phyloP scores from a whole-genome alignment of 106 monocot genomes.

The Apostasia shenzhenica region DNA sequence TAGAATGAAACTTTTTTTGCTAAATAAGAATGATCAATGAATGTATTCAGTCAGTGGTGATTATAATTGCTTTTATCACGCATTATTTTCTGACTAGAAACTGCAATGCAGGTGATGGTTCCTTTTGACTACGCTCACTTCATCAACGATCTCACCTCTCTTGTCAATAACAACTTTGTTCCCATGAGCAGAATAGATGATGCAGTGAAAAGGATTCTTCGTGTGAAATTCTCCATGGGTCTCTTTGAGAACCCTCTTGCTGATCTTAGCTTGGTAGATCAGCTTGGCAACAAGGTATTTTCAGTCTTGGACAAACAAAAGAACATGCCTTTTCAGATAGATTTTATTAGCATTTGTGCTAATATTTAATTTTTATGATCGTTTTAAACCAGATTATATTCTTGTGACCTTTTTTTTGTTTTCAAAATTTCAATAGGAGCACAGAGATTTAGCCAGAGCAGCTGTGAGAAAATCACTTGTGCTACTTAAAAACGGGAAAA shows the following conservation, averaged over 20 bases:
- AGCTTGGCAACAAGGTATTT: constrained; percentile 36
- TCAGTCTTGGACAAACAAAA: too few species aligned
- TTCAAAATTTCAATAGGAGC: constrained; percentile 18
- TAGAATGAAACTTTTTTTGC: too few species aligned
- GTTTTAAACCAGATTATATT: too few species aligned
- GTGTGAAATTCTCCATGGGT: constrained; percentile 54
- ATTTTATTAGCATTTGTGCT: too few species aligned
- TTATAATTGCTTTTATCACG: too few species aligned
- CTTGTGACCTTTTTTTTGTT: too few species aligned
- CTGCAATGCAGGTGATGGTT: constrained; percentile 36
- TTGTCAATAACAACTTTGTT: constrained; percentile 27
- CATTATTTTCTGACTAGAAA: too few species aligned
- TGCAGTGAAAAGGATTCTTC: constrained; percentile 51
- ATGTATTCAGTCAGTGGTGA: too few species aligned
- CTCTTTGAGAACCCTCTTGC: constrained; percentile 46
- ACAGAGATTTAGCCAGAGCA: constrained; percentile 53
- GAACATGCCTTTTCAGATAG: too few species aligned
- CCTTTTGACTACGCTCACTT: constrained; percentile 36
- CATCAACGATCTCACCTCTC: constrained; percentile 19
- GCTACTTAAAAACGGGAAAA: constrained; percentile 52
- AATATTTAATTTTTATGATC: too few species aligned
- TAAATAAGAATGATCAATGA: too few species aligned
- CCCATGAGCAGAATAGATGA: constrained; percentile 45
- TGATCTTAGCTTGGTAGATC: constrained; percentile 33
- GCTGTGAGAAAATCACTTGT: constrained; percentile 61